phyloP scores from a whole-genome alignment of 2,329 filamentous ascomycete genomes.

The Thelonectria discophora region DNA sequence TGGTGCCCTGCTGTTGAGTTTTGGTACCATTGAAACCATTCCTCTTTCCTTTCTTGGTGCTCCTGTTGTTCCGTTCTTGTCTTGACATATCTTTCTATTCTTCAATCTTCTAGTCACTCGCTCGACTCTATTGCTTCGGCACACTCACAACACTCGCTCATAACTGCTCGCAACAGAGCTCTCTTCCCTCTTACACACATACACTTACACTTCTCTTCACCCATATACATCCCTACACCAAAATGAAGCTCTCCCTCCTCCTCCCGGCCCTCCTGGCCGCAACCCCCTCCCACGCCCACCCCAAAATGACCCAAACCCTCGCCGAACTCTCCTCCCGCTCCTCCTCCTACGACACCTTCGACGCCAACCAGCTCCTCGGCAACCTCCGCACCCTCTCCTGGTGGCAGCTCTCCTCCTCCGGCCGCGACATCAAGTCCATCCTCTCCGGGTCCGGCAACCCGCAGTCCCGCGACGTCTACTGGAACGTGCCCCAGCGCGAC shows the following conservation, averaged over 20 bases:
- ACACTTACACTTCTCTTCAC: neutral
- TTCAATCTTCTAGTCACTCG: conserved; percentile 9
- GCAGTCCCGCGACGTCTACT: conserved; percentile 38
- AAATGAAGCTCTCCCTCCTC: conserved; percentile 42
- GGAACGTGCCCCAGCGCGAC: conserved; percentile 37
- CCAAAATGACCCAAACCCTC: conserved; percentile 38
- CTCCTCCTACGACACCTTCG: conserved; percentile 24
- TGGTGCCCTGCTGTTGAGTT: neutral
- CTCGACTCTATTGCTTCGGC: neutral
- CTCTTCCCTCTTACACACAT: neutral
- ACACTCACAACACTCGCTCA: neutral
- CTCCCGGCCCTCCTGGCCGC: conserved; percentile 34
- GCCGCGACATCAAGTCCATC: conserved; percentile 50
- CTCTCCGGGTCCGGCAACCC: conserved; percentile 45
- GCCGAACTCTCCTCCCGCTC: conserved; percentile 33
- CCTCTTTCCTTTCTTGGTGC: conserved; percentile 2
- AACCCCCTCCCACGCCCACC: conserved; percentile 27
- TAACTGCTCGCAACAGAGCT: neutral
- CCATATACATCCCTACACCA: conserved; percentile 5
- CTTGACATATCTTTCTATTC: neutral
- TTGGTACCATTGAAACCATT: conserved; percentile 6
- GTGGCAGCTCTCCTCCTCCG: conserved; percentile 46
- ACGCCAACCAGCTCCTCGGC: conserved; percentile 47
- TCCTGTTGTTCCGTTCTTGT: neutral
- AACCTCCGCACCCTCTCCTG: conserved; percentile 48